Evolutionary conservation across 176 grass and related monocot species (phyloP).

Genomic region (Avena eriantha): DNA sequence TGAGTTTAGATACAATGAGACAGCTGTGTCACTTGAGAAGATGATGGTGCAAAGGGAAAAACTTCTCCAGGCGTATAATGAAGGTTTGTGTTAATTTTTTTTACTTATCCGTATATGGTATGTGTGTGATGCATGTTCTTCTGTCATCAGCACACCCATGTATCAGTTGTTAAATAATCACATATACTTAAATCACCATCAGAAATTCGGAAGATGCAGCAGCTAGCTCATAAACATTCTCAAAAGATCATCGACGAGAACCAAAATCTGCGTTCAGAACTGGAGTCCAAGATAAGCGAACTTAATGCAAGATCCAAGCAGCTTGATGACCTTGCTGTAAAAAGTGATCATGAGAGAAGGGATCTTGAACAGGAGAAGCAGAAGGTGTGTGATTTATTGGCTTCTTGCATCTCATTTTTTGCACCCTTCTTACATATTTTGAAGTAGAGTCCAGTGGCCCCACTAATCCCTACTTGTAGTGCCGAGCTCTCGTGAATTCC

Average conservation of each 20-base stretch:
- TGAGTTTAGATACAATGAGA: no score
- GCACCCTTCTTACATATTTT: not conserved
- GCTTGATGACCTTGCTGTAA: conserved; percentile 19
- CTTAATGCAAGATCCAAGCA: conserved; percentile 29
- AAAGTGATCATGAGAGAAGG: conserved; percentile 5
- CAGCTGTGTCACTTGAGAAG: no score
- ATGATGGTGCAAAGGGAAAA: no score
- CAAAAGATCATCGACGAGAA: not conserved
- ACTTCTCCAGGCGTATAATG: no score
- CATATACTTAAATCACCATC: not conserved
- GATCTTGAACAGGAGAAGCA: conserved; percentile 27
- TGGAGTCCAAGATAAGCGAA: conserved; percentile 15
- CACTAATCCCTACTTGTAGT: not conserved
- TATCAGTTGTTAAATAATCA: not conserved
- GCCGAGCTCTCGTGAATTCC: not conserved
- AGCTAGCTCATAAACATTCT: conserved; percentile 20
- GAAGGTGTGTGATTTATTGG: conserved; percentile 12
- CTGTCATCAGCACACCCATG: not conserved
- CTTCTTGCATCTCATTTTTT: not conserved
- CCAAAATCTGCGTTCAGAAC: conserved; percentile 21
- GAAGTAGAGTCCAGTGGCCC: not conserved
- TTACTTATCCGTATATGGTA: no score
- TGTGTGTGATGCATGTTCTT: not conserved
- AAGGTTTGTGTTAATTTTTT: no score
- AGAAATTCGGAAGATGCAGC: conserved; percentile 36